These are phyloP conservation scores for Trametopsis cervina DNA, from an alignment of 768 basidiomycete genomes.

Conservation along the genomic window DNA sequence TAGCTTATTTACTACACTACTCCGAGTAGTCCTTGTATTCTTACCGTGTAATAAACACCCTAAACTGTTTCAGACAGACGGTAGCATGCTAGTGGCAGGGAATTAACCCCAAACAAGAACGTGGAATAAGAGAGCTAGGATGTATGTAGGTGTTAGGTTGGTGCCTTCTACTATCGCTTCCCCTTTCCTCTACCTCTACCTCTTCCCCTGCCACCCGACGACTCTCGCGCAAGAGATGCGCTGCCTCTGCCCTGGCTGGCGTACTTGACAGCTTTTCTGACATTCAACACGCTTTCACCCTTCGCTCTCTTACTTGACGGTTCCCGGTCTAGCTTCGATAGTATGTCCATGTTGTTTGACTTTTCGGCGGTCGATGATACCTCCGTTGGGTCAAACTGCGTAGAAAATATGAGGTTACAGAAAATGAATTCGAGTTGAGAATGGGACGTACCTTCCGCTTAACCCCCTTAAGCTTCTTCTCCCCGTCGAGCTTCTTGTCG, in stretches of 20 bases:
- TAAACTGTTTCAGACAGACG: too few relatives aligned
- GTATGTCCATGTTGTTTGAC: slow-evolving; percentile 62
- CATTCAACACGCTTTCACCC: slow-evolving; percentile 59
- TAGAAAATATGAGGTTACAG: slow-evolving; percentile 3
- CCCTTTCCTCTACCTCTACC: neutral
- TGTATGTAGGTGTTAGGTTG: too few relatives aligned
- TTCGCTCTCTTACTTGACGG: slow-evolving; percentile 58
- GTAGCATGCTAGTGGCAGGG: too few relatives aligned
- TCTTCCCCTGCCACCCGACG: slow-evolving; percentile 21
- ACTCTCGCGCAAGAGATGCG: slow-evolving; percentile 44
- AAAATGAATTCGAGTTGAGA: neutral
- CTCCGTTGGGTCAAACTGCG: slow-evolving; percentile 82
- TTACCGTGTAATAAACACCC: neutral
- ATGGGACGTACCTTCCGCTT: slow-evolving; percentile 76
- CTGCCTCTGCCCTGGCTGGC: slow-evolving; percentile 67
- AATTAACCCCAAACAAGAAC: too few relatives aligned
- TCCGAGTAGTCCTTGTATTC: neutral
- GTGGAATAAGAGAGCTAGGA: too few relatives aligned
- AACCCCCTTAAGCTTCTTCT: slow-evolving; percentile 79
- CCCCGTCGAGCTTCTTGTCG: slow-evolving; percentile 85
- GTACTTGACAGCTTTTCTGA: slow-evolving; percentile 80
- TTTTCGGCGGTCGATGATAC: slow-evolving; percentile 59
- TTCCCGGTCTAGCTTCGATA: slow-evolving; percentile 66
- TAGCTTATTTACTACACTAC: neutral
- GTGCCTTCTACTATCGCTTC: too few relatives aligned